Percentiles rank a stretch among this genome's conserved stretches.
phyloP scores from a whole-genome alignment of 2,329 filamentous ascomycete genomes.

The Colletotrichum coccodes region DNA sequence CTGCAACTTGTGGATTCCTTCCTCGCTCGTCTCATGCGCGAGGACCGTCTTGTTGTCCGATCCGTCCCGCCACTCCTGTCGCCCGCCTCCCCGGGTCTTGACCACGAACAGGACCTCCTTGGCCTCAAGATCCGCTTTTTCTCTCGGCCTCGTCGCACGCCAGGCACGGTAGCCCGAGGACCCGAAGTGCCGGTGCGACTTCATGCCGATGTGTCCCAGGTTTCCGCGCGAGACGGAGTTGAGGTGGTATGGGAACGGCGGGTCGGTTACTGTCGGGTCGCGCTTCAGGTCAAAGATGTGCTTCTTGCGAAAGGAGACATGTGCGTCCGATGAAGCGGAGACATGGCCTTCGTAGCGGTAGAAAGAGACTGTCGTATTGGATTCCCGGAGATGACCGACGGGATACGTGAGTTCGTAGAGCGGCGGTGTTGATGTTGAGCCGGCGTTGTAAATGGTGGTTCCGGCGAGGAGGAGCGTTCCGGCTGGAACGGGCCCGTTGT shows the following conservation, averaged over 20 bases:
- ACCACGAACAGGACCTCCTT: constrained; percentile 41
- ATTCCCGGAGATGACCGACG: constrained; percentile 44
- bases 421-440: constrained; percentile 37
- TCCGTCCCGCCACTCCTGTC: constrained; percentile 46
- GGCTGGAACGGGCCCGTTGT: constrained; percentile 38
- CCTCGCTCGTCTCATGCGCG: constrained; percentile 43
- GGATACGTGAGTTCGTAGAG: constrained; percentile 50
- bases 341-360: constrained; percentile 43
- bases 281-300: constrained; percentile 48
- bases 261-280: constrained; percentile 37
- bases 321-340: constrained; percentile 30
- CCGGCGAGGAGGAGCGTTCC: constrained; percentile 45
- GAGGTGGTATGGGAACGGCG: constrained; percentile 44
- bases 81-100: constrained; percentile 34
- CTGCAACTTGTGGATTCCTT: constrained; percentile 42
- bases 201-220: constrained; percentile 42
- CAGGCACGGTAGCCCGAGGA: constrained; percentile 40
- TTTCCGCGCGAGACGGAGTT: constrained; percentile 43
- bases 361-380: constrained; percentile 43
- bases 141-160: constrained; percentile 5
- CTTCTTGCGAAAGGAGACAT: constrained; percentile 41
- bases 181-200: constrained; percentile 37
- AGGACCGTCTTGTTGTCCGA: constrained; percentile 37
- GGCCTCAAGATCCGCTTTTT: constrained; percentile 33
- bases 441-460: constrained; percentile 42